Conservation (phyloP, 352 stramenopile species). For the Phytopythium helicoides region DNA sequence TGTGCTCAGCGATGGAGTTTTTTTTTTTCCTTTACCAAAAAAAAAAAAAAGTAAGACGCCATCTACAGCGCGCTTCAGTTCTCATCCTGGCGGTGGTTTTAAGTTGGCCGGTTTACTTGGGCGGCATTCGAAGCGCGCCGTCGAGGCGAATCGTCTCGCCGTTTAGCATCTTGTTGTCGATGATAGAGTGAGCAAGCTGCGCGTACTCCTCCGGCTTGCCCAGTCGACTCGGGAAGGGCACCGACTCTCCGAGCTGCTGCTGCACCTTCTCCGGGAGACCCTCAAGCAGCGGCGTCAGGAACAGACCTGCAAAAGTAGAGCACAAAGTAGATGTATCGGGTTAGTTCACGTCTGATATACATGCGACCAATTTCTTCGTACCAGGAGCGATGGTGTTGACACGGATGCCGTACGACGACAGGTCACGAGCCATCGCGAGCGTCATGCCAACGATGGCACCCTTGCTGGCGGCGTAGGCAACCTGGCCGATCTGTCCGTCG, state of each 20-base stretch:
- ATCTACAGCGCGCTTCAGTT: too few species aligned
- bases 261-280: conserved; percentile 94
- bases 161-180: conserved; percentile 99
- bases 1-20: too few species aligned
- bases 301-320: conserved; percentile 92
- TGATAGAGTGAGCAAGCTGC: conserved; percentile 93
- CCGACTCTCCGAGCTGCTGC: conserved; percentile 89
- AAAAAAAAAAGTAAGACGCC: too few species aligned
- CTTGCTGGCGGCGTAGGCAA: conserved; percentile 97
- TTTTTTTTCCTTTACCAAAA: too few species aligned
- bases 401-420: conserved; percentile 92
- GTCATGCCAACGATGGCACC: conserved; percentile 96
- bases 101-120: conserved; percentile 49
- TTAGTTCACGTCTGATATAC: too few species aligned
- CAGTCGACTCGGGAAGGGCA: conserved; percentile 95
- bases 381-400: conserved; percentile 97
- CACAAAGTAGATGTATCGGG: too few species aligned
- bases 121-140: conserved; percentile 95
- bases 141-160: conserved; percentile 98
- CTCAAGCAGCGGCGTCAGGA: conserved; percentile 95
- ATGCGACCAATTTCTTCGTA: too few species aligned
- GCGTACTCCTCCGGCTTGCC: conserved; percentile 96
- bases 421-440: conserved; percentile 94
- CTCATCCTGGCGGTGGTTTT: conserved; percentile 4
- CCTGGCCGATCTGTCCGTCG: conserved; percentile 97